Percentiles rank a stretch among this genome's conserved stretches.
These are phyloP conservation scores for Raddia guianensis DNA, from an alignment of 176 grass and related monocot species.

Conservation along the genomic window DNA sequence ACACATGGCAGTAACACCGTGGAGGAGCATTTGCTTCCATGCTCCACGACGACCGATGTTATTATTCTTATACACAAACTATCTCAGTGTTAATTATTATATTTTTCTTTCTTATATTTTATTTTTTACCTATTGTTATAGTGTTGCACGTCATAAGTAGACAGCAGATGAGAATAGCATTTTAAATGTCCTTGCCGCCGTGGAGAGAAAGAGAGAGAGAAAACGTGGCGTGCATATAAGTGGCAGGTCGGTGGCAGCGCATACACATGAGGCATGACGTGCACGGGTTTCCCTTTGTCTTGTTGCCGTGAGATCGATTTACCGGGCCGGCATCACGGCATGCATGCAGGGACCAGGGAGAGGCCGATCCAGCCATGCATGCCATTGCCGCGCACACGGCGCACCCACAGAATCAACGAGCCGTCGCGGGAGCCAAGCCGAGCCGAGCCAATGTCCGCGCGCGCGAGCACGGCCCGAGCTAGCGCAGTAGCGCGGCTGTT, in stretches of 20 bases:
- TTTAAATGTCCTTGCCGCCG: too few species aligned
- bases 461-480: neutral
- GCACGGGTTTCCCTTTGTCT: neutral
- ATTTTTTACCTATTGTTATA: too few species aligned
- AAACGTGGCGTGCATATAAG: too few species aligned
- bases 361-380: neutral
- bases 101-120: too few species aligned
- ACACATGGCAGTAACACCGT: too few species aligned
- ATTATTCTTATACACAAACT: too few species aligned
- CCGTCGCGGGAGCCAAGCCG: neutral
- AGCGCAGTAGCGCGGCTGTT: neutral
- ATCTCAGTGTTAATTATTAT: too few species aligned
- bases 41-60: too few species aligned
- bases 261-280: neutral
- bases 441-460: neutral
- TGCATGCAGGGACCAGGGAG: neutral
- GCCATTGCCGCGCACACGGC: neutral
- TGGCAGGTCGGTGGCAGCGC: neutral
- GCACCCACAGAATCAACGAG: neutral
- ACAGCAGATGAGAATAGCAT: too few species aligned
- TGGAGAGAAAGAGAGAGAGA: too few species aligned
- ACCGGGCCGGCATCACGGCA: neutral
- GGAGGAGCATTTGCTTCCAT: too few species aligned
- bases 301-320: slow-evolving; percentile 8
- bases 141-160: too few species aligned